These are phyloP conservation scores for Parachaetomium inaequale DNA, from an alignment of 495 filamentous ascomycete genomes.

Conservation along the genomic window DNA sequence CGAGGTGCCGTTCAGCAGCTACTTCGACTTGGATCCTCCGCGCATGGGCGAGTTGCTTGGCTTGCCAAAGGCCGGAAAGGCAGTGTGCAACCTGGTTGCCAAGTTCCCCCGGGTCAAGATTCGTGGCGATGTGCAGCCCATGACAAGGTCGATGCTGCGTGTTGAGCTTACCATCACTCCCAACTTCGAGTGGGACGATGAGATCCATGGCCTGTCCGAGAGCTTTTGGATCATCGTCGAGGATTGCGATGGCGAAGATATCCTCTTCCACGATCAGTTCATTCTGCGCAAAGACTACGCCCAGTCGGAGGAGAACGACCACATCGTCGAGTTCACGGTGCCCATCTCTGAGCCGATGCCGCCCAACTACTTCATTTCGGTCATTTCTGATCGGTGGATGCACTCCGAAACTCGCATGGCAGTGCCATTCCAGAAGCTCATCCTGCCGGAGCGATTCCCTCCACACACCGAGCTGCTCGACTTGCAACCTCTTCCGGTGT, in stretches of 20 bases:
- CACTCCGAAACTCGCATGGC: constrained; percentile 91
- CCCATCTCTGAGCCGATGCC: constrained; percentile 97
- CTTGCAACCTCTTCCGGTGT: constrained; percentile 82
- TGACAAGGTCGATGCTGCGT: constrained; percentile 93
- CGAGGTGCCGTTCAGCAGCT: constrained; percentile 88
- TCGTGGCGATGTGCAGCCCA: constrained; percentile 86
- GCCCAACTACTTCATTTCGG: constrained; percentile 94
- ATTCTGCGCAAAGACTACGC: constrained; percentile 85
- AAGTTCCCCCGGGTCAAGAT: constrained; percentile 93
- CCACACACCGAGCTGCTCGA: constrained; percentile 88
- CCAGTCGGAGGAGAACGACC: constrained; percentile 74
- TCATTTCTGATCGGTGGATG: constrained; percentile 96
- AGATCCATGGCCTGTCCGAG: constrained; percentile 80
- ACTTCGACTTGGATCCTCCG: constrained; percentile 94
- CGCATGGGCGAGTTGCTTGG: constrained; percentile 95
- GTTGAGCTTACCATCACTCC: constrained; percentile 90
- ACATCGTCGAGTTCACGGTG: constrained; percentile 96
- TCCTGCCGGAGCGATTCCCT: constrained; percentile 92
- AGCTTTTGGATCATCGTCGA: constrained; percentile 97
- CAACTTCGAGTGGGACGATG: constrained; percentile 94
- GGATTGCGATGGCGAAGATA: constrained; percentile 95
- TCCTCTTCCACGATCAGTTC: constrained; percentile 94
- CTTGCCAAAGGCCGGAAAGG: constrained; percentile 82
- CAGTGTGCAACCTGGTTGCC: constrained; percentile 78
- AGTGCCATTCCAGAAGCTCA: constrained; percentile 89